phyloP scores from a whole-genome alignment of 306 rosid species.

The Cucumis hystrix region DNA sequence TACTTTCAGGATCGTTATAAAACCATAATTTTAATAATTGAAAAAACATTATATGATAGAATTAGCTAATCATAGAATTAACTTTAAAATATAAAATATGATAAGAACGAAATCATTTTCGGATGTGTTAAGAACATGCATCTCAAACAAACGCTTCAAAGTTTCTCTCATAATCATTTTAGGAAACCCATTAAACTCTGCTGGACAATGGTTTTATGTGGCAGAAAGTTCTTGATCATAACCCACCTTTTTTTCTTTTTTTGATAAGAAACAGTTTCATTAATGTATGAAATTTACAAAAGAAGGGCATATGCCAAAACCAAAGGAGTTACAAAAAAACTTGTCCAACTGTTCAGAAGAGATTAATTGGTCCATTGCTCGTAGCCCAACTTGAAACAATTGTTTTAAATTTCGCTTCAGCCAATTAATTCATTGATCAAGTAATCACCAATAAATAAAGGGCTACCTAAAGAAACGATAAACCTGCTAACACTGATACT shows the following conservation, averaged over 20 bases:
- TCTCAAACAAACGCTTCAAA: not conserved
- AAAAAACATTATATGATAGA: not conserved
- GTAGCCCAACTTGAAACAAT: not conserved
- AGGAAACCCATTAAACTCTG: not conserved
- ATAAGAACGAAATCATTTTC: not conserved
- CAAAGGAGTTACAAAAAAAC: too few relatives aligned
- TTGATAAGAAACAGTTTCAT: too few relatives aligned
- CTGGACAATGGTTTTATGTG: not conserved
- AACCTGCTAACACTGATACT: not conserved
- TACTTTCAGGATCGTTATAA: not conserved
- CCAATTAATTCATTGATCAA: not conserved
- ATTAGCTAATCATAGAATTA: not conserved
- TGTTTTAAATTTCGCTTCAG: not conserved
- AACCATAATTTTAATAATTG: not conserved
- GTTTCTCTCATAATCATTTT: not conserved
- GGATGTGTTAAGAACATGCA: not conserved
- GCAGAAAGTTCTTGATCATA: not conserved
- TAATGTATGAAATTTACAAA: too few relatives aligned
- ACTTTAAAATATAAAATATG: not conserved
- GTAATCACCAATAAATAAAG: not conserved
- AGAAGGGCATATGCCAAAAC: too few relatives aligned
- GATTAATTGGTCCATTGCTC: too few relatives aligned
- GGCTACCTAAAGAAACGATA: not conserved
- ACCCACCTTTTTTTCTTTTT: not conserved
- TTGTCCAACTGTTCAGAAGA: too few relatives aligned